phyloP scores from a whole-genome alignment of 306 rosid species.

The Phaseolus lunatus region DNA sequence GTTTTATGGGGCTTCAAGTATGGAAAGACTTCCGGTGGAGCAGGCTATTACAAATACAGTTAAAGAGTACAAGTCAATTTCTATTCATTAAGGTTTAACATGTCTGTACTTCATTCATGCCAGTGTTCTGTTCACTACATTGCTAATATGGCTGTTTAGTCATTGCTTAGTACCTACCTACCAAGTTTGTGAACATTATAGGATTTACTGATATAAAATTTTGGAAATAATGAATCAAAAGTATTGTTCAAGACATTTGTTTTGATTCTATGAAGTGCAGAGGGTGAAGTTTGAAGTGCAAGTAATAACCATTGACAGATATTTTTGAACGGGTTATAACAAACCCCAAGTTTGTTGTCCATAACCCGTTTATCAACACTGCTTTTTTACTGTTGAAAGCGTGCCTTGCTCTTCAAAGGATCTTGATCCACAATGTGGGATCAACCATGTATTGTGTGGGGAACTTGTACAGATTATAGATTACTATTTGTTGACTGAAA shows the following conservation, averaged over 20 bases:
- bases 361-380: not conserved
- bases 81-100: slow-evolving; percentile 53
- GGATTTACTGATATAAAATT: slow-evolving; percentile 20
- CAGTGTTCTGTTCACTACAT: slow-evolving; percentile 32
- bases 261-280: not conserved
- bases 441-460: slow-evolving; percentile 25
- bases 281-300: not conserved
- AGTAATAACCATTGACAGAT: not conserved
- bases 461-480: not conserved
- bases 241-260: not conserved
- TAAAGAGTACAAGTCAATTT: slow-evolving; percentile 79
- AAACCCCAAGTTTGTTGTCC: not conserved
- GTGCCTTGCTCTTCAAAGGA: not conserved
- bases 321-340: not conserved
- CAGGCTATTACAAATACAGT: slow-evolving; percentile 84
- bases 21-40: slow-evolving; percentile 96
- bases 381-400: not conserved
- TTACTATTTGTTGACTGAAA: slow-evolving; percentile 10
- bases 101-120: slow-evolving; percentile 39
- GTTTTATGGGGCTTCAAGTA: slow-evolving; percentile 94
- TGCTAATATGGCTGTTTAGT: slow-evolving; percentile 8
- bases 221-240: slow-evolving; percentile 20
- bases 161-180: slow-evolving; percentile 8
- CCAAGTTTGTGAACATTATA: slow-evolving; percentile 29
- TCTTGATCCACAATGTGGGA: slow-evolving; percentile 24